Evolutionary conservation across 768 basidiomycete genomes (phyloP), one percentile per base, ranked within the genome.

Genomic region (Pulveroboletus sp.): DNA sequence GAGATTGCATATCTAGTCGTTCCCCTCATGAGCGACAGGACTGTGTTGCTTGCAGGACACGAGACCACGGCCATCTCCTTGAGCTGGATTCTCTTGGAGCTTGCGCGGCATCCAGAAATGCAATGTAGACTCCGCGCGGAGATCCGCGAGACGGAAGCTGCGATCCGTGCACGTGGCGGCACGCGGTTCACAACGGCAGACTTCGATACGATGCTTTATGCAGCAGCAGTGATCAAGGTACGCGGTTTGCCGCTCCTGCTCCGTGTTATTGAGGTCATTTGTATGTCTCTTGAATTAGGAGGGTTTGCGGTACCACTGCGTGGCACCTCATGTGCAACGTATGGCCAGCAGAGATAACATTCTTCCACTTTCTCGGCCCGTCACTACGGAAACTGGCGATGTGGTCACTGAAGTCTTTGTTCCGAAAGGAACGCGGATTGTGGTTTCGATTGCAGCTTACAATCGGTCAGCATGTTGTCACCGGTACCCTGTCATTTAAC

Each of bases 1-100:
- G 39, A n/a, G 29, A 16, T 19, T 14, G 14, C 24, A 46, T 29
- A 6, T 29, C 12, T 6, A 29, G 27, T 12, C 27, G 12, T 17
- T 24, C 1, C 6, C 27, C 27, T 29, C 6, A 29, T 29, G 6
- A 43, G 45, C 3, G 17, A 11, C 19, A 77, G 75, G 16, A 76
- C 74, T 17, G 72, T 78, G 10, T 55, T 77, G 12, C 54, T 79
- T 11, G 76, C 76, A 31, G 76, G 75, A 2, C 78, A 86, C 60
- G 85, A 84, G 61, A 85, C 83, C 4, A 81, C 78, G 43, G 76
- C 84, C 4, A 79, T 74, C 30, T 72, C 76, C 2, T 45, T 84
- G 26, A 73, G 74, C 48, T 89, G 84, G 83, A 73, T 78, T 7
- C 65, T 89, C 8, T 70, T 83, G 47, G 81, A 83, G 55, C 73